These are phyloP conservation scores for Microglena sp. DNA, from an alignment of 139 green algal genomes.

Conservation along the genomic window DNA sequence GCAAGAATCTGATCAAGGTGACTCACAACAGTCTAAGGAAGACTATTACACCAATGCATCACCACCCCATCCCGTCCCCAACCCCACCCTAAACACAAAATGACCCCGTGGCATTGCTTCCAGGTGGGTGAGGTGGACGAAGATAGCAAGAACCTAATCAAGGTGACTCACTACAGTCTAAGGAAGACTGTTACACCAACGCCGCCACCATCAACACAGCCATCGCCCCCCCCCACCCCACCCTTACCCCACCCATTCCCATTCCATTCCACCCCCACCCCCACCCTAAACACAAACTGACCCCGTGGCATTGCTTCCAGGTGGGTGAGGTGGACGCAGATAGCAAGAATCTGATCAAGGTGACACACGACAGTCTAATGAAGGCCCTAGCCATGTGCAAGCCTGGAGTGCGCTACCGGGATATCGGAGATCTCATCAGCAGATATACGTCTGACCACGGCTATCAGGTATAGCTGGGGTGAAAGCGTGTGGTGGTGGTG, in stretches of 20 bases:
- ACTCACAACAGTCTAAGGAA: constrained; percentile 69
- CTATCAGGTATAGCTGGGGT: constrained; percentile 34
- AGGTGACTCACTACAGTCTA: constrained; percentile 64
- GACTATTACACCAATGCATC: too few relatives aligned
- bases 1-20: constrained; percentile 69
- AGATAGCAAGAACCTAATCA: constrained; percentile 69
- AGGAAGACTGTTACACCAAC: too few relatives aligned
- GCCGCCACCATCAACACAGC: too few relatives aligned
- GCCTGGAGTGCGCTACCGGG: constrained; percentile 81
- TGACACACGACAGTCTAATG: constrained; percentile 65
- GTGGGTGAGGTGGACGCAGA: constrained; percentile 60
- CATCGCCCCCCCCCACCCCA: too few relatives aligned
- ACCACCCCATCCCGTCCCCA: too few relatives aligned
- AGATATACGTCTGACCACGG: too few relatives aligned
- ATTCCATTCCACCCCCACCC: too few relatives aligned
- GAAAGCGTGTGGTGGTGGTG: not conserved
- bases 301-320: not conserved
- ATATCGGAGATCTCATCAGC: constrained; percentile 83
- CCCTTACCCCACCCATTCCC: too few relatives aligned
- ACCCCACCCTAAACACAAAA: too few relatives aligned
- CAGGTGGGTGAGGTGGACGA: constrained; percentile 57
- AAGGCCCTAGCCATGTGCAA: constrained; percentile 76
- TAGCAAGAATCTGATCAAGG: constrained; percentile 68
- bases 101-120: too few relatives aligned
- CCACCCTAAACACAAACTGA: too few relatives aligned